A percentile compares a stretch with the other conserved stretches of the same genome.
These are phyloP conservation scores for Pleurotus tuber-regium DNA, from an alignment of 768 basidiomycete genomes.

Conservation along the genomic window DNA sequence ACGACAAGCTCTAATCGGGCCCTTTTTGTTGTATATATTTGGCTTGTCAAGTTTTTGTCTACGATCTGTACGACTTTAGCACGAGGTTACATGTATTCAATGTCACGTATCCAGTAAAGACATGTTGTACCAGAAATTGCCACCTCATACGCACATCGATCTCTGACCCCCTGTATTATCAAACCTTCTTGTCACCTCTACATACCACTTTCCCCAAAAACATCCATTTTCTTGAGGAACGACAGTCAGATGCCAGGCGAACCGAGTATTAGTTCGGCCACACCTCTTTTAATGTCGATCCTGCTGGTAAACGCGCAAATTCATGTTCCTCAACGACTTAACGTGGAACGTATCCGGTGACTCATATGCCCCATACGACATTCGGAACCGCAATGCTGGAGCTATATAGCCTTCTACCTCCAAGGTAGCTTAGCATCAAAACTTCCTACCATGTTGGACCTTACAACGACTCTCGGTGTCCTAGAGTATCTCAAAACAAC, in stretches of 20 bases:
- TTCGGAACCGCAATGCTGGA: neutral
- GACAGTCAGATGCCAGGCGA: too few species aligned
- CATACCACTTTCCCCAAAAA: too few species aligned
- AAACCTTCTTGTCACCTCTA: too few species aligned
- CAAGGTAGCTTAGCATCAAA: neutral
- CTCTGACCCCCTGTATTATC: too few species aligned
- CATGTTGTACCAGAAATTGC: too few species aligned
- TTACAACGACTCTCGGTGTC: slow-evolving; percentile 32
- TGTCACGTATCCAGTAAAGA: slow-evolving; percentile 7
- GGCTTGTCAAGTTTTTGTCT: slow-evolving; percentile 14
- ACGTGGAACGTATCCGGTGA: neutral
- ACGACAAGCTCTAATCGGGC: slow-evolving; percentile 83
- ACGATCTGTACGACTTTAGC: neutral
- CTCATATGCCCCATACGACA: too few species aligned
- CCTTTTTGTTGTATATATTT: neutral
- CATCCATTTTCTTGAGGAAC: too few species aligned
- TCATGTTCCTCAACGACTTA: neutral
- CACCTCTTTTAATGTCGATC: too few species aligned
- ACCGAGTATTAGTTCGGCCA: too few species aligned
- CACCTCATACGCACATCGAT: too few species aligned
- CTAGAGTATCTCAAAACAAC: slow-evolving; percentile 44
- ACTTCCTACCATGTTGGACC: slow-evolving; percentile 16
- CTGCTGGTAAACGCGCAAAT: too few species aligned
- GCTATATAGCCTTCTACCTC: neutral
- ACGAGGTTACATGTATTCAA: slow-evolving; percentile 4